Percentiles rank a stretch among this genome's conserved stretches.
These are phyloP conservation scores for Nephelium lappaceum DNA, from an alignment of 345 rosid genomes.

Conservation along the genomic window DNA sequence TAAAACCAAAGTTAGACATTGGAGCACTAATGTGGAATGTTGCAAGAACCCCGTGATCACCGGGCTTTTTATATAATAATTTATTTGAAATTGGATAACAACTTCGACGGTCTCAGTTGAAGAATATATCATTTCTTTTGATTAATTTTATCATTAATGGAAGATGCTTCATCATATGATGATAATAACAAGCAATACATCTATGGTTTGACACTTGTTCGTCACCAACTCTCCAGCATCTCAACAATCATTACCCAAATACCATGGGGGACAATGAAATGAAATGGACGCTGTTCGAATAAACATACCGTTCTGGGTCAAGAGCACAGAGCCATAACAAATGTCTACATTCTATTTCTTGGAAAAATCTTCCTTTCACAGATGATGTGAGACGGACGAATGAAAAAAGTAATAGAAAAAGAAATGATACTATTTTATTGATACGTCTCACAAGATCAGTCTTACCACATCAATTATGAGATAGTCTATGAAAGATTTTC, in stretches of 20 bases:
- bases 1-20: neutral
- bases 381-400: no score
- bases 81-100: neutral
- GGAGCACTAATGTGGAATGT: neutral
- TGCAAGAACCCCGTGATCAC: neutral
- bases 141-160: neutral
- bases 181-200: neutral
- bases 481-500: no score
- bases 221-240: neutral
- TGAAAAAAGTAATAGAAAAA: no score
- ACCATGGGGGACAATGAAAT: neutral
- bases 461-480: no score
- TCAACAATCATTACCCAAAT: neutral
- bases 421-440: no score
- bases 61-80: neutral
- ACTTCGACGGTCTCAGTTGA: neutral
- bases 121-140: neutral
- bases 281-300: neutral
- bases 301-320: neutral
- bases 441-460: no score
- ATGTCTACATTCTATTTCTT: neutral
- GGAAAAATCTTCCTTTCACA: no score
- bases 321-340: neutral
- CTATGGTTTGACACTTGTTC: neutral
- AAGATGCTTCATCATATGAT: neutral